A percentile compares a stretch with the other conserved stretches of the same genome.
phyloP scores from a whole-genome alignment of 495 filamentous ascomycete species.

The Lasiosphaeria miniovina region DNA sequence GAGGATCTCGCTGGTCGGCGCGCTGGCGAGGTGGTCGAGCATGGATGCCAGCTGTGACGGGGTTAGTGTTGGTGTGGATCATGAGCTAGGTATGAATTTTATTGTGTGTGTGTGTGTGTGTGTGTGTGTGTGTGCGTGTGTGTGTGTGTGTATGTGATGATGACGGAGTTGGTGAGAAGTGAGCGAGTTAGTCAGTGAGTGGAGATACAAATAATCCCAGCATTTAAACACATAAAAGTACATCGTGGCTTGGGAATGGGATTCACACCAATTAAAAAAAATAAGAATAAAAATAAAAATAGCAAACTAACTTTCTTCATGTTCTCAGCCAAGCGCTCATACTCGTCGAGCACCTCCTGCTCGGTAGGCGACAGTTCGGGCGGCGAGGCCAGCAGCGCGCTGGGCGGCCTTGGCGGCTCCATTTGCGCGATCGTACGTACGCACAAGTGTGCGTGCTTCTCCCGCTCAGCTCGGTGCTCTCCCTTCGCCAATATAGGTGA shows the following conservation, averaged over 20 bases:
- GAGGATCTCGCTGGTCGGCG: conserved; percentile 67
- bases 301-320: conserved; percentile 71
- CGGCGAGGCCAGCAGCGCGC: conserved; percentile 30
- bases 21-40: conserved; percentile 59
- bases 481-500: not conserved
- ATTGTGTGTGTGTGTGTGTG: not conserved
- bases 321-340: conserved; percentile 79
- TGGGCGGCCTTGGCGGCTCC: conserved; percentile 7
- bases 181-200: conserved; percentile 18
- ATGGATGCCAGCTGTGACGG: conserved; percentile 52
- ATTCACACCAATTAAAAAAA: no score
- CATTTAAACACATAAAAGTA: no score
- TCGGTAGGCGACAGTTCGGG: conserved; percentile 71
- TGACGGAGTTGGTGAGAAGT: conserved; percentile 5
- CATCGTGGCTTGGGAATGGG: no score
- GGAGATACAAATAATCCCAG: conserved; percentile 18
- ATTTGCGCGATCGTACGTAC: conserved; percentile 3
- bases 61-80: no score
- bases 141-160: not conserved
- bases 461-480: not conserved
- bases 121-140: not conserved
- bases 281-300: no score
- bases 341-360: conserved; percentile 93
- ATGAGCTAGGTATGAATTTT: not conserved
- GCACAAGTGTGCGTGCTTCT: not conserved